These are phyloP conservation scores for Ophiocordyceps camponoti-saundersi DNA, from an alignment of 2,329 filamentous ascomycete genomes.

Conservation along the genomic window DNA sequence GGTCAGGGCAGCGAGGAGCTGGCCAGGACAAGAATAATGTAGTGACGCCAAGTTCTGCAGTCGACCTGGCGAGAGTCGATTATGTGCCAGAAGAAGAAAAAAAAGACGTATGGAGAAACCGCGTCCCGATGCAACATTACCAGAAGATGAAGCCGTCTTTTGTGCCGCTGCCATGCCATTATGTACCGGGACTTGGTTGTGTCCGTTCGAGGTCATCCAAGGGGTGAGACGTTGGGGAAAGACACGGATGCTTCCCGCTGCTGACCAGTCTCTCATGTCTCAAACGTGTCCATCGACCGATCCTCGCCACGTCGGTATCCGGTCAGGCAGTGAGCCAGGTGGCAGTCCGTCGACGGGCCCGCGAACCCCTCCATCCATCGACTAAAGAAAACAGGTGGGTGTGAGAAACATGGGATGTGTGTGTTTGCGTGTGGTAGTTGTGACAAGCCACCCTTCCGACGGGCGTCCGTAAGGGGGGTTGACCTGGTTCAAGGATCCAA, in stretches of 20 bases:
- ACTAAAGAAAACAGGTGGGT: not conserved
- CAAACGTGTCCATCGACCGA: not conserved
- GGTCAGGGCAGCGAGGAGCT: not conserved
- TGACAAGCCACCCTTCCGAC: not conserved
- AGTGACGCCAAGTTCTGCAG: not conserved
- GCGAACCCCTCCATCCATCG: not conserved
- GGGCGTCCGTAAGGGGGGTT: not conserved
- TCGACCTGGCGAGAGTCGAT: conserved; percentile 8
- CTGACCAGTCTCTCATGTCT: not conserved
- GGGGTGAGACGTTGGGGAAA: conserved; percentile 1
- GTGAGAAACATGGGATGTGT: not conserved
- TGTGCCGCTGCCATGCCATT: conserved; percentile 13
- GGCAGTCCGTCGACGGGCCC: not conserved
- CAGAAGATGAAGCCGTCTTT: conserved; percentile 19
- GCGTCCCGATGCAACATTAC: conserved; percentile 31
- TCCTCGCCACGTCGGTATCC: not conserved
- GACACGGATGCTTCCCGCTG: not conserved
- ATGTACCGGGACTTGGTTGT: conserved; percentile 15
- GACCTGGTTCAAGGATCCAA: not conserved
- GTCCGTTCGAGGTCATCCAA: conserved; percentile 13
- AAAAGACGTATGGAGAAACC: conserved; percentile 9
- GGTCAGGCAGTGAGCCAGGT: not conserved
- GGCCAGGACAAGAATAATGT: conserved; percentile 1
- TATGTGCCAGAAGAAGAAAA: conserved; percentile 15
- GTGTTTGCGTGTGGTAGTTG: not conserved